Base-by-base conservation (phyloP, 371 early-diverging fungal genomes). In the Blakeslea trispora region DNA sequence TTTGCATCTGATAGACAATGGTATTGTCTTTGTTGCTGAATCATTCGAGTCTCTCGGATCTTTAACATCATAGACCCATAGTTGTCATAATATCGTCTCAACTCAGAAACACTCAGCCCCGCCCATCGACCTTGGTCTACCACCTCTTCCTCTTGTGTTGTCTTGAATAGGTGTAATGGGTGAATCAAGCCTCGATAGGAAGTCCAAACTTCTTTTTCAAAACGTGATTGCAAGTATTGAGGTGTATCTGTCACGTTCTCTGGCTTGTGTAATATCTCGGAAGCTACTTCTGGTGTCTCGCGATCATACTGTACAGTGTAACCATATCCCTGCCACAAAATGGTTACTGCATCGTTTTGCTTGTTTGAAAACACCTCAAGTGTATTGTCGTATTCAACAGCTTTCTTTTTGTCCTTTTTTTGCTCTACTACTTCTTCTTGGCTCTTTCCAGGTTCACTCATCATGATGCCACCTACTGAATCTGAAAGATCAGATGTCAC, bases 281-380 rank as follows among this genome's bases (percentile, higher is more conserved):
- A 59, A 22, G 42, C 42, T 15, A 52, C 50, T 28, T 43, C 40
- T 19, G n/a, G n/a, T 18, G 55, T 46, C 1, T 58, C 50, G 15
- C 28, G 39, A 23, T 53, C 45, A n/a, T 45, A 21, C 1, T 19
- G 2, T 8, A 55, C 50, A 2, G 34, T 50, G 44, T 71, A 71
- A 8, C 75, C 72, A 32, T 75, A 75, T 15, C 75, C 75, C 59
- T 75, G 75, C 75, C 75, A 75, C 22, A 72, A 47, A 31, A 72
- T 45, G 5, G 58, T 61, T 19, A 57, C 32, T 6, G 41, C 17
- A 4, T 55, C 48, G 4, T 54, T 43, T 4, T 61, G 41, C 39
- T 57, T 50, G 15, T 45, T 34, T 40, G 55, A 15, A 50, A 68
- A 62, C 17, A 69, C 44, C 39, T 63, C 71, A 18, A 75, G 22